A percentile compares a stretch with the other conserved stretches of the same genome.
These are phyloP conservation scores for Fallopia convolvulus DNA, from an alignment of 148 eudicot species.

Conservation along the genomic window DNA sequence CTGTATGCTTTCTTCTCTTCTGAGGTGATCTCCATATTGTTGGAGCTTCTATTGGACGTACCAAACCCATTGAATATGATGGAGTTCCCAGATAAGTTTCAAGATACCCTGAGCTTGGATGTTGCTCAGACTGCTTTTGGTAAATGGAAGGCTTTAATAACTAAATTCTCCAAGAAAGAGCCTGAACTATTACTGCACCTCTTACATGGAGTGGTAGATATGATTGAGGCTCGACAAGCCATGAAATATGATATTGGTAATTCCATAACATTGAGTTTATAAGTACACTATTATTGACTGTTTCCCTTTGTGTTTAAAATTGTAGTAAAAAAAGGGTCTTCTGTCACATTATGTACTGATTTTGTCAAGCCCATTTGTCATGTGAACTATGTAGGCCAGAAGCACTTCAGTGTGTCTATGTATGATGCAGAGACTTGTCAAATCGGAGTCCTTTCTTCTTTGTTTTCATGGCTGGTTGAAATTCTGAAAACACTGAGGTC, in stretches of 20 bases:
- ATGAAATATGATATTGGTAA: slow-evolving; percentile 46
- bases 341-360: slow-evolving; percentile 3
- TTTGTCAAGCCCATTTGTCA: background rate
- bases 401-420: slow-evolving; percentile 22
- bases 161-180: slow-evolving; percentile 57
- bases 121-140: slow-evolving; percentile 37
- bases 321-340: background rate
- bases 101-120: slow-evolving; percentile 22
- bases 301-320: background rate
- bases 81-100: slow-evolving; percentile 27
- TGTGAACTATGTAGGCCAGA: slow-evolving; percentile 29
- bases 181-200: slow-evolving; percentile 64
- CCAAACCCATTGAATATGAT: slow-evolving; percentile 31
- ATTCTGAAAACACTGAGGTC: slow-evolving; percentile 39
- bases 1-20: slow-evolving; percentile 65
- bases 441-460: slow-evolving; percentile 38
- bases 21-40: slow-evolving; percentile 49
- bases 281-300: background rate
- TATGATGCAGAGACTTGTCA: slow-evolving; percentile 27
- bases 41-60: slow-evolving; percentile 55
- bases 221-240: slow-evolving; percentile 45
- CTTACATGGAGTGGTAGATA: slow-evolving; percentile 49
- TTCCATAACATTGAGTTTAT: background rate
- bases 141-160: slow-evolving; percentile 71
- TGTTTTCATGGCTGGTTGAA: slow-evolving; percentile 48